Evolutionary conservation across 208 protist genomes (phyloP), one percentile per base, ranked within the genome.

Genomic region (Sergeia podlipaevii): DNA sequence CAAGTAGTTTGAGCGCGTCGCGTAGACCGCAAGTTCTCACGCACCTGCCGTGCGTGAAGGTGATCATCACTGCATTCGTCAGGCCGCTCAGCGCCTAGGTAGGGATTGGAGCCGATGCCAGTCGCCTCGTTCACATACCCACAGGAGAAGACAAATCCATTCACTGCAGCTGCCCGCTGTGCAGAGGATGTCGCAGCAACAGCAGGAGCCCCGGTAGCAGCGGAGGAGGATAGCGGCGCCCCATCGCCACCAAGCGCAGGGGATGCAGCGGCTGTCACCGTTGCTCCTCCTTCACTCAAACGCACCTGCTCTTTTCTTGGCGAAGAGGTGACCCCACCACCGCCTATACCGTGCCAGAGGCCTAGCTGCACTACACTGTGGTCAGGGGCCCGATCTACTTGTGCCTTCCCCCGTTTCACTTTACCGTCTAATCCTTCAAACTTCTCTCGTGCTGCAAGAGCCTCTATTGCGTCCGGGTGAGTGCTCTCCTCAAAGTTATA

Each of bases 351-450:
- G 53, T 70, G 39, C 41, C 44, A 65, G 42, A 88, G 50, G 5
- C 74, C 82, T 15, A 93, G 72, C 15, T 93, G 50, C 30, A 69
- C 44, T 10, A 69, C 49, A 24, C 55, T 67, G 59, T 93, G 80
- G 57, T 85, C 70, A 1, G 60, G 62, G 3, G 73, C 78, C 2
- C 70, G 42, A 1, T 56, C 24, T 8, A 93, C 78, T 15, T 64
- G 65, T 21, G 78, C 83, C 50, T 77, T 85, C 36, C 33, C n/a
- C 18, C 43, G 42, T 33, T 39, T 0, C 38, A 20, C 3, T 48
- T 36, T 4, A 21, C 32, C 32, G n/a, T n/a, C n/a, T n/a, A n/a
- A n/a, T 54, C 48, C 15, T 48, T 29, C 55, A 45, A 26, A 50
- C 42, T 55, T 38, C 18, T 60, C 57, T 1, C 60, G 64, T 47